Percentiles rank a stretch among this genome's conserved stretches.
Conservation (phyloP, 495 filamentous ascomycete genomes). For the Viridothelium virens region DNA sequence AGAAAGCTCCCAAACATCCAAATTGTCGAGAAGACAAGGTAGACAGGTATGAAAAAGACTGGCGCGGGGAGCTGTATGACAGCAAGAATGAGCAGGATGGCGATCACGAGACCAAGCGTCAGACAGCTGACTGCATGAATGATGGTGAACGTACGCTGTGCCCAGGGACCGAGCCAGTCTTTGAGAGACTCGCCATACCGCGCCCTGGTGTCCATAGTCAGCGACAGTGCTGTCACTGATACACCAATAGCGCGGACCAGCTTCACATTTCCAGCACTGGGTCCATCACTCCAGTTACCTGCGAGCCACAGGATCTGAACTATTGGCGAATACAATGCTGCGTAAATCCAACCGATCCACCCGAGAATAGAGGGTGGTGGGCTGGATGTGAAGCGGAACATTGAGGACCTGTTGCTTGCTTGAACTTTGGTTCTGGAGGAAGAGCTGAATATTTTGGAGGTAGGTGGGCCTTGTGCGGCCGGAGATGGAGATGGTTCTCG, state of each 20-base stretch:
- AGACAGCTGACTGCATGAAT: not conserved
- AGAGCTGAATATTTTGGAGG: not conserved
- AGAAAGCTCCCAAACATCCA: not conserved
- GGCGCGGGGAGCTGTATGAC: not conserved
- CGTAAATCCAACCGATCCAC: not conserved
- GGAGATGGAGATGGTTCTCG: not conserved
- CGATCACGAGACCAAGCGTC: not conserved
- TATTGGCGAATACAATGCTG: not conserved
- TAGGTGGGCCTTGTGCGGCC: not conserved
- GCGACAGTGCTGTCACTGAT: not conserved
- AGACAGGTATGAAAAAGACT: not conserved
- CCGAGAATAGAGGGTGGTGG: not conserved
- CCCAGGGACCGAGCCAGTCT: not conserved
- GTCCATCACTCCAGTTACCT: not conserved
- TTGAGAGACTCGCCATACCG: not conserved
- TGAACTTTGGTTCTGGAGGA: not conserved
- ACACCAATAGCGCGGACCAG: not conserved
- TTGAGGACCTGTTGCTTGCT: not conserved
- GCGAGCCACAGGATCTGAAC: not conserved
- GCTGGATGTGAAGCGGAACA: not conserved
- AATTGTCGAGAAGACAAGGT: not conserved
- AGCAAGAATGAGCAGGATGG: not conserved
- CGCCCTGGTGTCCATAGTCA: not conserved
- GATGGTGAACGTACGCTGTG: not conserved
- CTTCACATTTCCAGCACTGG: not conserved